Evolutionary conservation across 345 rosid genomes (phyloP).

Genomic region (Hibiscus syriacus): DNA sequence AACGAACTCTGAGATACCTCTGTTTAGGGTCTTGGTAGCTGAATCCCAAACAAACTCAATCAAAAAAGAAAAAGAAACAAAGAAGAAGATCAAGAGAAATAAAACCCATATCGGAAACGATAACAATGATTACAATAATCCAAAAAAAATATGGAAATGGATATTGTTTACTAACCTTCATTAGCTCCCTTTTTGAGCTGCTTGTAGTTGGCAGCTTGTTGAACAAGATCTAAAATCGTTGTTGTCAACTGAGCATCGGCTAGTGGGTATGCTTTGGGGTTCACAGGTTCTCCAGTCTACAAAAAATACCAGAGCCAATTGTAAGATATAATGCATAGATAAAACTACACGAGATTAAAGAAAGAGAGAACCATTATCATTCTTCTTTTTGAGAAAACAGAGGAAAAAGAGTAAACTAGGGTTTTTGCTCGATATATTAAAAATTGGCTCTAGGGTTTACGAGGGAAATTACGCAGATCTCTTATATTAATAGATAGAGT

Average conservation of each 20-base stretch:
- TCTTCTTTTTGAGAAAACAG: background rate
- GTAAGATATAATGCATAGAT: background rate
- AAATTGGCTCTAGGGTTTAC: background rate
- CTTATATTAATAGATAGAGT: too few relatives aligned
- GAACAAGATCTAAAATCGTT: slow-evolving; percentile 84
- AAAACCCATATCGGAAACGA: background rate
- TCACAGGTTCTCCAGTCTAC: slow-evolving; percentile 67
- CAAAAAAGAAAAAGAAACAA: too few relatives aligned
- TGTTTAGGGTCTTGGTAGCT: too few relatives aligned
- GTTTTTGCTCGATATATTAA: background rate
- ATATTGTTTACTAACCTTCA: slow-evolving; percentile 42
- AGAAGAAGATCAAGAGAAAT: too few relatives aligned
- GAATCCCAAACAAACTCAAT: too few relatives aligned
- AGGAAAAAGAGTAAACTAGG: background rate
- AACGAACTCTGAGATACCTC: slow-evolving; percentile 91
- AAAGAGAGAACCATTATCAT: background rate
- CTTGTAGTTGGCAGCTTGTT: slow-evolving; percentile 94
- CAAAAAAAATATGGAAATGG: background rate
- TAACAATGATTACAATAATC: background rate
- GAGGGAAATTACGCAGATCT: background rate
- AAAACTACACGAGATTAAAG: background rate
- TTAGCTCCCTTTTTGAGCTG: slow-evolving; percentile 99
- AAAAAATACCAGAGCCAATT: background rate
- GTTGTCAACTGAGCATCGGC: slow-evolving; percentile 72
- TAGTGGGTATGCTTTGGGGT: slow-evolving; percentile 86